A percentile compares a stretch with the other conserved stretches of the same genome.
phyloP scores from a whole-genome alignment of 768 basidiomycete genomes.

The Rhodosporidiobolus odoratus region DNA sequence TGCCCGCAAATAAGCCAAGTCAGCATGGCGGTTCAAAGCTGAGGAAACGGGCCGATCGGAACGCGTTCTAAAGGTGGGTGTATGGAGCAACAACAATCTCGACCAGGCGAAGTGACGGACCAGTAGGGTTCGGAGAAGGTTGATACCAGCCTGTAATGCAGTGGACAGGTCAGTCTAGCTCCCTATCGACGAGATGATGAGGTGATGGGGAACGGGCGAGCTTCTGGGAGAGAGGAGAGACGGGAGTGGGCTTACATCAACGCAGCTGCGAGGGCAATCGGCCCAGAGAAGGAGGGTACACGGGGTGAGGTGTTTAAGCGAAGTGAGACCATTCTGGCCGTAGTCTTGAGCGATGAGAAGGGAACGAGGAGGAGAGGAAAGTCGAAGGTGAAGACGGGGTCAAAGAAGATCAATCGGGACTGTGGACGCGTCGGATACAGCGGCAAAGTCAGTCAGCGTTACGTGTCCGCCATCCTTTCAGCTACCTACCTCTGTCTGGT shows the following conservation, averaged over 20 bases:
- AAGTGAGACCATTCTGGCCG: slow-evolving; percentile 4
- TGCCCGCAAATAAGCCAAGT: no score
- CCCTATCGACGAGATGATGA: background rate
- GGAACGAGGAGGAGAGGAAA: background rate
- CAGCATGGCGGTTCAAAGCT: background rate
- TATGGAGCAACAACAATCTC: background rate
- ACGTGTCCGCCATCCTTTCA: no score
- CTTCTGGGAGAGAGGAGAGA: background rate
- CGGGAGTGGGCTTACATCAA: slow-evolving; percentile 13
- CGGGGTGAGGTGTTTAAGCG: slow-evolving; percentile 22
- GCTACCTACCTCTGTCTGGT: no score
- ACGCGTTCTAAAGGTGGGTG: no score
- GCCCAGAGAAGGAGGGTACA: slow-evolving; percentile 27
- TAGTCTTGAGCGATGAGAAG: background rate
- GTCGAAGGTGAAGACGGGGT: background rate
- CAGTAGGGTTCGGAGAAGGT: slow-evolving; percentile 37
- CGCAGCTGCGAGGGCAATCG: slow-evolving; percentile 25
- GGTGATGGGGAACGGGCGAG: background rate
- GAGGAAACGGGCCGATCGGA: no score
- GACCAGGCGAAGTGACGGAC: background rate
- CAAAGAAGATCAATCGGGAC: background rate
- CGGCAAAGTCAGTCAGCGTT: background rate
- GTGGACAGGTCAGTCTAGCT: background rate
- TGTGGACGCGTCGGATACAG: background rate
- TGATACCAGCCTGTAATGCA: slow-evolving; percentile 15